These are phyloP conservation scores for Arxiozyma bovina DNA, from an alignment of 1,139 yeast species.

Conservation along the genomic window DNA sequence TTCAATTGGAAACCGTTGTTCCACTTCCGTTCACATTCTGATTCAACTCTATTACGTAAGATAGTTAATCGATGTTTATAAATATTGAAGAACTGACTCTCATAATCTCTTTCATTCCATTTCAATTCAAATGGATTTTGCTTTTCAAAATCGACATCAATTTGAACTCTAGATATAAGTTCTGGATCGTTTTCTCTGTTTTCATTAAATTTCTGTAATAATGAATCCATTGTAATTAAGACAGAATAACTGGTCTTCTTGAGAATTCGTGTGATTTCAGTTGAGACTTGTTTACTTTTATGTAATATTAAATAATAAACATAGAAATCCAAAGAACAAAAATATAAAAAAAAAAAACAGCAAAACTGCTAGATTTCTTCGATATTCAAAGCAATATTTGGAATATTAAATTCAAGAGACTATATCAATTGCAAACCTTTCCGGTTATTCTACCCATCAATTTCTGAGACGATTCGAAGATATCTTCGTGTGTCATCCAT, in stretches of 20 bases:
- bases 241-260: no score
- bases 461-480: not conserved
- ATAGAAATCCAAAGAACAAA: not conserved
- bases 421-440: not conserved
- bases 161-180: conserved; percentile 8
- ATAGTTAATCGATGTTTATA: conserved; percentile 55
- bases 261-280: no score
- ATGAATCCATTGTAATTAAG: conserved; percentile 10
- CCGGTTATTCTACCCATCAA: not conserved
- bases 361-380: no score
- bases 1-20: conserved; percentile 38
- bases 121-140: conserved; percentile 24
- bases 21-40: conserved; percentile 45
- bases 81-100: conserved; percentile 64
- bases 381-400: no score
- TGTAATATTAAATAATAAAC: no score
- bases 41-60: conserved; percentile 47
- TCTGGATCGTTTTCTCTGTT: conserved; percentile 8
- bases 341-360: no score
- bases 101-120: conserved; percentile 42
- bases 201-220: conserved; percentile 14
- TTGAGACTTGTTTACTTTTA: not conserved
- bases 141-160: conserved; percentile 12
- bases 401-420: not conserved
- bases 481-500: no score